These are phyloP conservation scores for Phoma herbarum DNA, from an alignment of 2,329 filamentous ascomycete species.

Conservation along the genomic window DNA sequence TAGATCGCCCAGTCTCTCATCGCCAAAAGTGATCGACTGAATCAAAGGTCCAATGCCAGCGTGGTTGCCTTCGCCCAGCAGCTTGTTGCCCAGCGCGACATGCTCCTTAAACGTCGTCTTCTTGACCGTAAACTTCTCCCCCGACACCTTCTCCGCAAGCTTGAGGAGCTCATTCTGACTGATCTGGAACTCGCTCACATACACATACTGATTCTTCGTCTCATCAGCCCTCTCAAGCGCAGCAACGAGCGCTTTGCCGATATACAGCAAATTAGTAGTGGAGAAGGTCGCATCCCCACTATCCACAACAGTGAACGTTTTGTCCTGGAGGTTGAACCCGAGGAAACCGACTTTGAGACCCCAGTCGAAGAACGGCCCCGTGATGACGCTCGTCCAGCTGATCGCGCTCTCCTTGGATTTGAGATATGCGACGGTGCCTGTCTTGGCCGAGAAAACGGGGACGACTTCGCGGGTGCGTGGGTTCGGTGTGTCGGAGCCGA, in stretches of 20 bases:
- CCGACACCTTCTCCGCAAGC: conserved; percentile 62
- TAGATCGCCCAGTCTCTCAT: conserved; percentile 37
- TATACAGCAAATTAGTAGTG: conserved; percentile 60
- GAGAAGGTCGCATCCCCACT: conserved; percentile 63
- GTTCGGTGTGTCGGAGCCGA: conserved; percentile 55
- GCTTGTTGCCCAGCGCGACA: conserved; percentile 42
- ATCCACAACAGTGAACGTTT: conserved; percentile 65
- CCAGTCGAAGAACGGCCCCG: conserved; percentile 60
- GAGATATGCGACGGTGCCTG: conserved; percentile 61
- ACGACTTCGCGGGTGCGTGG: conserved; percentile 52
- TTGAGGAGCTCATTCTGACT: conserved; percentile 67
- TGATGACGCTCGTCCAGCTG: conserved; percentile 62
- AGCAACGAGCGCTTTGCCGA: conserved; percentile 62
- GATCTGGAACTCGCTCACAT: conserved; percentile 65
- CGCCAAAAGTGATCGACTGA: conserved; percentile 26
- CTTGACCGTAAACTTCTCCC: conserved; percentile 61
- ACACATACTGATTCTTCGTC: conserved; percentile 67
- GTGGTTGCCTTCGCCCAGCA: conserved; percentile 50
- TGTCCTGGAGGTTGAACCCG: conserved; percentile 60
- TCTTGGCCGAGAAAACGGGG: conserved; percentile 63
- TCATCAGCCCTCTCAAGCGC: conserved; percentile 60
- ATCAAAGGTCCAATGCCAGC: conserved; percentile 36
- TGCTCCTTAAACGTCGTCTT: conserved; percentile 46
- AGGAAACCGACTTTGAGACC: conserved; percentile 60
- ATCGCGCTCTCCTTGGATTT: conserved; percentile 58